Base-by-base conservation (phyloP, 2,329 filamentous ascomycete genomes). In the Cladophialophora chaetospira region DNA sequence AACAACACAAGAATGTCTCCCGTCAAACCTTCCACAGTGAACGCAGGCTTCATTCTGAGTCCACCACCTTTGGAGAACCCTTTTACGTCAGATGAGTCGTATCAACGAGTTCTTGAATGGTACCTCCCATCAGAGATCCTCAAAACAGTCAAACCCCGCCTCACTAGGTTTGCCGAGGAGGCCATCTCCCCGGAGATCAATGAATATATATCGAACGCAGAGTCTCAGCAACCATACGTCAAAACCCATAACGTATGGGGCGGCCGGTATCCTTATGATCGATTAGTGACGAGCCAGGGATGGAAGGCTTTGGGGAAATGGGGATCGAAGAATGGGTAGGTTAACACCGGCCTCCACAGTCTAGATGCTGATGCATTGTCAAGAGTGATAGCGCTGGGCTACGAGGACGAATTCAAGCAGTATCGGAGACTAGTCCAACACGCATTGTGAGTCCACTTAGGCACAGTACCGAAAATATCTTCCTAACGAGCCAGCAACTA, bases 91-190 rank as follows among this genome's bases (percentile, higher is more conserved):
- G 65, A 67, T 36, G 19, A 13, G 5, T 57, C 62, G 9, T 62
- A 63, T 36, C 56, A 62, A 15, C 64, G 64, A 11, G 57, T 63
- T 36, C 49, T 66, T 13, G 47, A 60, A 47, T 60, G 61, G 63
- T 60, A 67, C 51, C 60, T 68, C 13, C 77, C 79, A 0, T 76
- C 79, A 17, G 68, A 77, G 43, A 72, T 85, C n/a, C 79, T 88
- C 42, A 68, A 77, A 60, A 82, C 78, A 71, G 70, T 87, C 15
- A 63, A 67, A 31, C 48, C 62, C 2, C 62, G 66, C 5, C 60
- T 72, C 10, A 59, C 35, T 2, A 61, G 65, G 35, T 63, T 71
- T 31, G 70, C 69, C 25, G 67, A 59, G 3, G 69, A 72, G 52
- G 69, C 69, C 11, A 59, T 72, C 26, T 72, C 70, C 2, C 58